Evolutionary conservation across 1,284 basidiomycete genomes (phyloP).

Genomic region (Cystobasidium sp.): DNA sequence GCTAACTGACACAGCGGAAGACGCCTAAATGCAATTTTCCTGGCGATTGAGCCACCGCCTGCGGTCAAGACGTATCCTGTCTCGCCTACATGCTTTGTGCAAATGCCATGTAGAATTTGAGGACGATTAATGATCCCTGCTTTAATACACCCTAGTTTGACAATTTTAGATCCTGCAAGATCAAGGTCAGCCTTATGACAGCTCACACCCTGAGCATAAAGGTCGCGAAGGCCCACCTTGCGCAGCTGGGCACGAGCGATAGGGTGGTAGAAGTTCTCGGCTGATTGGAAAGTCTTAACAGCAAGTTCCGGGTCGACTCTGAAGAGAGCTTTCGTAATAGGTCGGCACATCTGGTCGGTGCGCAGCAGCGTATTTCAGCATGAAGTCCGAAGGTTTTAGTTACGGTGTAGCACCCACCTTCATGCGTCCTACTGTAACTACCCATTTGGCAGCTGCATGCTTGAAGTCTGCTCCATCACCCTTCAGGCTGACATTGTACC

Average conservation of each 20-base stretch:
- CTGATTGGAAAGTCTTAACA: slow-evolving; percentile 58
- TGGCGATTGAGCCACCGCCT: no score
- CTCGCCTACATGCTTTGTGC: no score
- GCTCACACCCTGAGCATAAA: background rate
- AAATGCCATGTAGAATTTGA: no score
- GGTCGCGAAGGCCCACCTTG: slow-evolving; percentile 10
- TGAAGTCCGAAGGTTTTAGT: background rate
- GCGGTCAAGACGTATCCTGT: no score
- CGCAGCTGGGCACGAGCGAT: slow-evolving; percentile 39
- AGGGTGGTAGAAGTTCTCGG: slow-evolving; percentile 67
- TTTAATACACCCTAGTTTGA: background rate
- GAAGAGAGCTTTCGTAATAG: slow-evolving; percentile 46
- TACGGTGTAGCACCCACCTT: slow-evolving; percentile 37
- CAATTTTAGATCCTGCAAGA: slow-evolving; percentile 8
- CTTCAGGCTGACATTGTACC: slow-evolving; percentile 65
- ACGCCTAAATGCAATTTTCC: no score
- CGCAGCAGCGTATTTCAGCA: slow-evolving; percentile 67
- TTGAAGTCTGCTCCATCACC: slow-evolving; percentile 63
- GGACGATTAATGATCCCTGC: no score
- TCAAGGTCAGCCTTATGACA: background rate
- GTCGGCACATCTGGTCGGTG: slow-evolving; percentile 79
- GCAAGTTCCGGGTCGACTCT: slow-evolving; percentile 70
- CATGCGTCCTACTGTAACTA: slow-evolving; percentile 54
- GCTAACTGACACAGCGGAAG: no score
- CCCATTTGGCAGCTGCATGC: slow-evolving; percentile 66